Percentiles rank a stretch among this genome's conserved stretches.
phyloP scores from a whole-genome alignment of 257 asterid species.

The Avicennia marina region DNA sequence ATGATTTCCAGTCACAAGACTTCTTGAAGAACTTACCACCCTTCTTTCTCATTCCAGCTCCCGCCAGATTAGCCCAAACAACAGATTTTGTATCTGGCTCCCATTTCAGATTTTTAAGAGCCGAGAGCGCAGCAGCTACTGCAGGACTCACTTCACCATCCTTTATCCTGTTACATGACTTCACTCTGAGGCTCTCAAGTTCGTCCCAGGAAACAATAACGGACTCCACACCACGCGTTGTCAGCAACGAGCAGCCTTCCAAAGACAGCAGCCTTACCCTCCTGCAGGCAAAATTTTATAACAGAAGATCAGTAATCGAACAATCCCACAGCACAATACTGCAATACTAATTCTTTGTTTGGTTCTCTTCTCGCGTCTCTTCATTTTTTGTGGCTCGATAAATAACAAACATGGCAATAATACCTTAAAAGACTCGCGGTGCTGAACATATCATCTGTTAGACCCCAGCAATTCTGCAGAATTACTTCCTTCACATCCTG shows the following conservation, averaged over 20 bases:
- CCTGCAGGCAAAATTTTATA: constrained; percentile 44
- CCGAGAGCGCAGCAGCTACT: constrained; percentile 43
- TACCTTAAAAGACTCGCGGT: not conserved
- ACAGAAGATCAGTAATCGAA: no score
- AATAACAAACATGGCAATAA: no score
- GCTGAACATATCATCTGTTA: not conserved
- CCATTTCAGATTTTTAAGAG: constrained; percentile 62
- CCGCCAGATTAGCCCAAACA: constrained; percentile 43
- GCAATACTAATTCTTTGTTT: no score
- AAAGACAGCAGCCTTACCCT: constrained; percentile 39
- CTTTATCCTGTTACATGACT: constrained; percentile 54
- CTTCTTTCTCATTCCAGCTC: constrained; percentile 55
- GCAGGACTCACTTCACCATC: constrained; percentile 58
- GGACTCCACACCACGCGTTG: constrained; percentile 56
- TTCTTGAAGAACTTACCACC: constrained; percentile 57
- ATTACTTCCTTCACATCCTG: not conserved
- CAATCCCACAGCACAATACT: no score
- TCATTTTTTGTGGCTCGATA: no score
- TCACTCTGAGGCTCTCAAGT: constrained; percentile 58
- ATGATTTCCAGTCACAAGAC: constrained; percentile 73
- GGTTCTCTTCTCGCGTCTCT: no score
- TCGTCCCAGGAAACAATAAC: constrained; percentile 49
- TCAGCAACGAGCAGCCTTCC: constrained; percentile 68
- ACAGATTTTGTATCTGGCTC: constrained; percentile 50
- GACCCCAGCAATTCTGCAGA: constrained; percentile 8